Conservation (phyloP, 2,329 filamentous ascomycete genomes). For the Hyphodiscus sp. region DNA sequence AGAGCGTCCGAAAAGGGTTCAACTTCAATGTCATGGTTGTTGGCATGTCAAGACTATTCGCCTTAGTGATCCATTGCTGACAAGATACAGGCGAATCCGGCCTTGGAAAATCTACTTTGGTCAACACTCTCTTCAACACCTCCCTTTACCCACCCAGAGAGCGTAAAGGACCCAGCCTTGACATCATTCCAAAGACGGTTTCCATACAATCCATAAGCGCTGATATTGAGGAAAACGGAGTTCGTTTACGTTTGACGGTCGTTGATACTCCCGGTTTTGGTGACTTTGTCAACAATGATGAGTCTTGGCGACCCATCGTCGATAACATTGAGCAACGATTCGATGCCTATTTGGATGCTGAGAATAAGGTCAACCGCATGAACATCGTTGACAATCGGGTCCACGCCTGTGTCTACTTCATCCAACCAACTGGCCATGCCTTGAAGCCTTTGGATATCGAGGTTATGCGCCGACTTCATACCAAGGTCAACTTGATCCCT, state of each 20-base stretch:
- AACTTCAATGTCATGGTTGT: constrained; percentile 99
- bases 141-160: constrained; percentile 98
- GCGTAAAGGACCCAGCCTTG: constrained; percentile 92
- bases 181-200: constrained; percentile 97
- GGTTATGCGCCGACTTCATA: constrained; percentile 98
- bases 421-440: constrained; percentile 96
- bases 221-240: constrained; percentile 97
- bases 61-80: constrained; percentile 12
- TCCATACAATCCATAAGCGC: constrained; percentile 92
- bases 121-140: constrained; percentile 99
- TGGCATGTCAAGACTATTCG: constrained; percentile 57
- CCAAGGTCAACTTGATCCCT: constrained; percentile 99
- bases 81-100: constrained; percentile 80
- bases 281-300: constrained; percentile 99
- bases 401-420: constrained; percentile 98
- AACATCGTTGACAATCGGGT: constrained; percentile 99
- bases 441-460: constrained; percentile 98
- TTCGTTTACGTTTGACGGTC: constrained; percentile 90
- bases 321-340: constrained; percentile 99
- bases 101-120: constrained; percentile 95
- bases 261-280: constrained; percentile 98
- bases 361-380: constrained; percentile 99
- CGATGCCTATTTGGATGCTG: constrained; percentile 95
- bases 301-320: constrained; percentile 97
- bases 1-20: constrained; percentile 99